Conservation (phyloP, 768 basidiomycete genomes). For the Cystofilobasidium ferigula region DNA sequence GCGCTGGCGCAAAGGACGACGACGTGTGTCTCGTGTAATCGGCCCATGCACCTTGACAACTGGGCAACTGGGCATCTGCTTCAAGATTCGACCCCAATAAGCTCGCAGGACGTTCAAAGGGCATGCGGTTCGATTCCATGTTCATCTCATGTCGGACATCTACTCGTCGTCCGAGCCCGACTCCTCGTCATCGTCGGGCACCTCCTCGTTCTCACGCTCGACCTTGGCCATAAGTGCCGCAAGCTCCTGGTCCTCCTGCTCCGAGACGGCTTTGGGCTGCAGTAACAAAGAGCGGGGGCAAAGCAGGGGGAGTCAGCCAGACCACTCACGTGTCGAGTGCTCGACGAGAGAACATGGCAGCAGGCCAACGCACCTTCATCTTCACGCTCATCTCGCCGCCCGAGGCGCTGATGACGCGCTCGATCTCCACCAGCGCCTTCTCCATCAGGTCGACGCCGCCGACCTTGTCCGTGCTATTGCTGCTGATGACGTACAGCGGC, state of each 20-base stretch:
- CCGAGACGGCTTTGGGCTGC: constrained; percentile 96
- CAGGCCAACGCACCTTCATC: constrained; percentile 64
- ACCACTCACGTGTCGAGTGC: neutral
- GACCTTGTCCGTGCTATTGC: constrained; percentile 93
- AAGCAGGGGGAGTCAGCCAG: neutral
- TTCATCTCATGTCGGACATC: too few relatives aligned
- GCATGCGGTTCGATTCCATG: too few relatives aligned
- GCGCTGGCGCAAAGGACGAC: too few relatives aligned
- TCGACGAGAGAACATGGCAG: neutral
- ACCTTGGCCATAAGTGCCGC: constrained; percentile 94
- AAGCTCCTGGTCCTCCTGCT: constrained; percentile 93
- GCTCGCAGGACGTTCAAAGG: too few relatives aligned
- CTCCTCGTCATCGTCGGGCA: constrained; percentile 89
- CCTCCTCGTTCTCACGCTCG: constrained; percentile 85
- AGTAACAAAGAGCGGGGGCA: neutral
- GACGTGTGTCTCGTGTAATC: too few relatives aligned
- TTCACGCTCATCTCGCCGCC: constrained; percentile 83
- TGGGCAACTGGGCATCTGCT: too few relatives aligned
- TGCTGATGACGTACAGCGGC: constrained; percentile 87
- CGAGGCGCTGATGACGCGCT: constrained; percentile 65
- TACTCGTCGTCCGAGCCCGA: constrained; percentile 40
- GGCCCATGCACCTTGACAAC: too few relatives aligned
- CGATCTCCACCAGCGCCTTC: constrained; percentile 83
- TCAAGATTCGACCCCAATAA: too few relatives aligned
- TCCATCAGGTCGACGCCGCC: constrained; percentile 88